phyloP scores from a whole-genome alignment of 805 yeast species.

The Sugiyamaella valdiviana region DNA sequence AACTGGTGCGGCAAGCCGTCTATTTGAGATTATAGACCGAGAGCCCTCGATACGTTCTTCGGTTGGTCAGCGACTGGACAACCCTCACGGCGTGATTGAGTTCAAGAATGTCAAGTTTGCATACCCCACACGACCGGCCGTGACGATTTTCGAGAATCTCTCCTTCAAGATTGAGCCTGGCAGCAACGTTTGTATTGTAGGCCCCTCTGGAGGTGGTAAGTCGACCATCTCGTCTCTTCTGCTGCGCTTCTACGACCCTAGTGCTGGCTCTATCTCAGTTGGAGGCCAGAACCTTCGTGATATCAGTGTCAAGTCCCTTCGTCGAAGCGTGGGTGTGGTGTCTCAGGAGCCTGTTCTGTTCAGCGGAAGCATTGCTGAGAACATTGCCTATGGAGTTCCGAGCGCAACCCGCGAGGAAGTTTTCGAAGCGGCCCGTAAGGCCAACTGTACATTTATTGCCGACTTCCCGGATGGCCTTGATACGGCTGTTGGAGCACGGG shows the following conservation, averaged over 20 bases:
- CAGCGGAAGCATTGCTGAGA: constrained; percentile 79
- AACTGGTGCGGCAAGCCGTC: constrained; percentile 88
- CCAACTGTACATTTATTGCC: constrained; percentile 69
- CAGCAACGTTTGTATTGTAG: constrained; percentile 87
- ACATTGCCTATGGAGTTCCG: constrained; percentile 67
- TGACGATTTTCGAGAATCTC: constrained; percentile 55
- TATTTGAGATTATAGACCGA: constrained; percentile 79
- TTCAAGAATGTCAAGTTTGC: constrained; percentile 61
- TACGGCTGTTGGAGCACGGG: constrained; percentile 80
- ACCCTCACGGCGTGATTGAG: constrained; percentile 39
- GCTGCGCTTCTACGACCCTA: constrained; percentile 78
- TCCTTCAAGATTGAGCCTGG: constrained; percentile 64
- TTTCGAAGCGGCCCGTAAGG: constrained; percentile 54
- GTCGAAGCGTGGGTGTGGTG: constrained; percentile 79
- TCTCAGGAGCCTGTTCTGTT: constrained; percentile 89
- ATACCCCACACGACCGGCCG: constrained; percentile 80
- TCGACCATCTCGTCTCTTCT: constrained; percentile 78
- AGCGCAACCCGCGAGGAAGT: constrained; percentile 55
- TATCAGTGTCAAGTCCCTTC: constrained; percentile 63
- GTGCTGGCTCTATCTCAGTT: constrained; percentile 53
- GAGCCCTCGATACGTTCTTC: constrained; percentile 66
- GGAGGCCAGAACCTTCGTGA: constrained; percentile 59
- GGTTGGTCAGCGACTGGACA: constrained; percentile 46
- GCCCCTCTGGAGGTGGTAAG: constrained; percentile 97
- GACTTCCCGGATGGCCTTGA: constrained; percentile 78